These are phyloP conservation scores for Beauveria sp. DNA, from an alignment of 2,329 filamentous ascomycete genomes.

Conservation along the genomic window DNA sequence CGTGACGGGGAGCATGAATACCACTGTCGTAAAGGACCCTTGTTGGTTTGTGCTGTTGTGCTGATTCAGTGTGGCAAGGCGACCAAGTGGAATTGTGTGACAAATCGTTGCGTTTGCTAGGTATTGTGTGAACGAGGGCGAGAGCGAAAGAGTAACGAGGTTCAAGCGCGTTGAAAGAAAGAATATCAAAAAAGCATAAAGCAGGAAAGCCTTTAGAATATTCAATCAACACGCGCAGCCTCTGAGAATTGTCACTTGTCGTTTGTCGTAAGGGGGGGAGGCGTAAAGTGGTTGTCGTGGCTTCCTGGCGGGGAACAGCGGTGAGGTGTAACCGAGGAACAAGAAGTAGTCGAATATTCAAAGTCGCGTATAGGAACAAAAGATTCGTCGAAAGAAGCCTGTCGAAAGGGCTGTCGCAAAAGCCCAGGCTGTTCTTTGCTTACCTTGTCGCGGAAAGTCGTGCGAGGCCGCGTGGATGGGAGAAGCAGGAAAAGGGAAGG, in stretches of 20 bases:
- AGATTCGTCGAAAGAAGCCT: neutral
- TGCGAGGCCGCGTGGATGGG: neutral
- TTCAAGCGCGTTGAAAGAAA: neutral
- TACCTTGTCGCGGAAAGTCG: neutral
- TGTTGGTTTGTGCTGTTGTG: neutral
- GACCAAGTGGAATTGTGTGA: neutral
- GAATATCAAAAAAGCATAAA: neutral
- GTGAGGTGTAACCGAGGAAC: constrained; percentile 1
- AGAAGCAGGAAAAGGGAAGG: neutral
- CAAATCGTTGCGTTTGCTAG: neutral
- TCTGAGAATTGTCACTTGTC: neutral
- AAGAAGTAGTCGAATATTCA: neutral
- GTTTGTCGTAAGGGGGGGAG: neutral
- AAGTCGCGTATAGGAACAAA: neutral
- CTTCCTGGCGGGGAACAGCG: constrained; percentile 4
- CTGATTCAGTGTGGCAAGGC: neutral
- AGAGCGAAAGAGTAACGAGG: neutral
- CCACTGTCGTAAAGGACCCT: neutral
- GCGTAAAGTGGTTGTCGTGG: constrained; percentile 2
- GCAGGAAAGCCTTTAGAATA: neutral
- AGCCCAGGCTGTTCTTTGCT: constrained; percentile 5
- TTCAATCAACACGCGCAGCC: neutral
- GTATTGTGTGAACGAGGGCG: neutral
- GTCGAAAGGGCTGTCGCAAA: constrained; percentile 7
- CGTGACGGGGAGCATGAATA: neutral